phyloP scores from a whole-genome alignment of 2,329 filamentous ascomycete species.

The Ophiostoma piceae region DNA sequence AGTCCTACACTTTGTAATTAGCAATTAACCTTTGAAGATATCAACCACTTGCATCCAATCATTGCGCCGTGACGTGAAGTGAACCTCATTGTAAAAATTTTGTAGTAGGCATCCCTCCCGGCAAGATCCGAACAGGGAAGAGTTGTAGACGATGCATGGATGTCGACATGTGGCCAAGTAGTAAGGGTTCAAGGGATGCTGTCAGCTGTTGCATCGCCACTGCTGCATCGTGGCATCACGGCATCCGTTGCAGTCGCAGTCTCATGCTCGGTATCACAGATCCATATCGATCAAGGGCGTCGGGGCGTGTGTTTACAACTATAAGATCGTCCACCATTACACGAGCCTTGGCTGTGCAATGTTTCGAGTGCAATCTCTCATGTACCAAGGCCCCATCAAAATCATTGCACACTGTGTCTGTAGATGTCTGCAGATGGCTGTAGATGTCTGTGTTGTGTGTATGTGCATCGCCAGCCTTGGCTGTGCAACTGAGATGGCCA shows the following conservation, averaged over 20 bases:
- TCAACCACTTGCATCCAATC: background rate
- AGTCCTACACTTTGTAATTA: background rate
- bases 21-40: background rate
- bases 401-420: conserved; percentile 9
- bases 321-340: background rate
- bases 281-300: too few relatives aligned
- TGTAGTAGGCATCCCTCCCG: background rate
- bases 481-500: background rate
- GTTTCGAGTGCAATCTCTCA: background rate
- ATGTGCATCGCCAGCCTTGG: conserved; percentile 12
- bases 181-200: background rate
- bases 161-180: background rate
- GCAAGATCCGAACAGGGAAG: background rate
- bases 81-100: background rate
- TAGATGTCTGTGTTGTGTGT: background rate
- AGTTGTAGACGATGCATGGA: too few relatives aligned
- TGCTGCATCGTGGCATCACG: background rate
- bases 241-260: background rate
- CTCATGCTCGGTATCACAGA: background rate
- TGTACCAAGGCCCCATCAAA: background rate
- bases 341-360: conserved; percentile 12
- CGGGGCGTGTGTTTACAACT: too few relatives aligned
- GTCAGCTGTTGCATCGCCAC: too few relatives aligned
- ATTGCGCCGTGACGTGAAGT: background rate
- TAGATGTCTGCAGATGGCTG: background rate